phyloP scores from a whole-genome alignment of 169 alveolate genomes.

The Cryptosporidium parvum region DNA sequence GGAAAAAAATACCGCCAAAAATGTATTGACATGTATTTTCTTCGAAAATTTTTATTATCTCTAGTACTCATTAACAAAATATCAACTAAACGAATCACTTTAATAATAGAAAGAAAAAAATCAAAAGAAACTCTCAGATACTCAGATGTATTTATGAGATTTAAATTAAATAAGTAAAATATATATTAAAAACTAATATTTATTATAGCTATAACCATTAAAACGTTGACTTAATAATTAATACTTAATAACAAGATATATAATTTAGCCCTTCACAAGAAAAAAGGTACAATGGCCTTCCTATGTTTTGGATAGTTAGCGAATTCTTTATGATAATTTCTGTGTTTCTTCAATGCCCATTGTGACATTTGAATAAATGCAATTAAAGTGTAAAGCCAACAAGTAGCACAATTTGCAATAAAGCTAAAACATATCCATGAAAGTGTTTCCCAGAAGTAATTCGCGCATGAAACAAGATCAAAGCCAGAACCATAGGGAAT shows the following conservation, averaged over 20 bases:
- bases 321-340: constrained; percentile 89
- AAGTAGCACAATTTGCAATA: constrained; percentile 85
- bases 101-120: neutral
- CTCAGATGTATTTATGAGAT: neutral
- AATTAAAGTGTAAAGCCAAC: constrained; percentile 83
- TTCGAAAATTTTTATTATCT: neutral
- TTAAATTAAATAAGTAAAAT: neutral
- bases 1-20: constrained; percentile 9
- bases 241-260: neutral
- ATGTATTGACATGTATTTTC: neutral
- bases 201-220: neutral
- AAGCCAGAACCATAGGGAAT: constrained; percentile 97
- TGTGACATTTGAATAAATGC: constrained; percentile 88
- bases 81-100: neutral
- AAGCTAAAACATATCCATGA: constrained; percentile 94
- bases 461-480: constrained; percentile 95
- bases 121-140: neutral
- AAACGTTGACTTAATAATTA: constrained; percentile 3
- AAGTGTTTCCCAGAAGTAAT: constrained; percentile 96
- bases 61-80: neutral
- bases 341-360: constrained; percentile 94
- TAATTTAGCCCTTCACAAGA: constrained; percentile 80
- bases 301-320: constrained; percentile 89
- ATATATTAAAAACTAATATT: constrained; percentile 2
- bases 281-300: constrained; percentile 92